phyloP scores from a whole-genome alignment of 2,329 filamentous ascomycete species.

The Colletotrichum coccodes region DNA sequence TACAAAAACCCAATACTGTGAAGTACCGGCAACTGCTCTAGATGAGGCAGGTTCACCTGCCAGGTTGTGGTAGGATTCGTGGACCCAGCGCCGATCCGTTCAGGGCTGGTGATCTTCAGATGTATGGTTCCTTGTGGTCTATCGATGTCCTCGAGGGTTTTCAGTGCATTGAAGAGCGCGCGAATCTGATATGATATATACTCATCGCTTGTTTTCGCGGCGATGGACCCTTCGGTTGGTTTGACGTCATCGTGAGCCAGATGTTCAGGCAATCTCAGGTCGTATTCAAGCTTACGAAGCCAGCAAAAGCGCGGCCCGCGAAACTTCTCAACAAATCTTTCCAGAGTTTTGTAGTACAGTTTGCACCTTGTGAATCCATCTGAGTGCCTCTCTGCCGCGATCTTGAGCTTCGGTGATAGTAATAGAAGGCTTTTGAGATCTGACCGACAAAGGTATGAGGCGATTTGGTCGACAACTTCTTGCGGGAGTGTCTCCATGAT shows the following conservation, averaged over 20 bases:
- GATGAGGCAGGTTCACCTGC: background rate
- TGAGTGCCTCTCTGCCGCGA: constrained; percentile 1
- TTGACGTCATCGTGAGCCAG: background rate
- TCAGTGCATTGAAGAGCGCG: background rate
- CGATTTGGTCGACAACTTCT: background rate
- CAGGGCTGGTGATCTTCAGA: background rate
- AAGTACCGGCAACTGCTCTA: background rate
- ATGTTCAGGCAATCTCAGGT: background rate
- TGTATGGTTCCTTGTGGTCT: background rate
- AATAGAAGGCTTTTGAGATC: background rate
- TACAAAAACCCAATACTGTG: background rate
- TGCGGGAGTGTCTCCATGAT: background rate
- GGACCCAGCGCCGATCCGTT: background rate
- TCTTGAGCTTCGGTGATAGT: background rate
- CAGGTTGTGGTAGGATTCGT: background rate
- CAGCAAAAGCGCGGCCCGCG: background rate
- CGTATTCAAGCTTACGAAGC: background rate
- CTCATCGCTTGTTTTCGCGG: background rate
- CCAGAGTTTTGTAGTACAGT: background rate
- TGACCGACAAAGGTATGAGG: background rate
- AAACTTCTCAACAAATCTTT: background rate
- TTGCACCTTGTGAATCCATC: background rate
- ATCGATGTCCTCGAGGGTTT: background rate
- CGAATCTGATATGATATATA: background rate
- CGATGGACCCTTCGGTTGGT: background rate